These are phyloP conservation scores for Morella rubra DNA, from an alignment of 306 rosid genomes.

Conservation along the genomic window DNA sequence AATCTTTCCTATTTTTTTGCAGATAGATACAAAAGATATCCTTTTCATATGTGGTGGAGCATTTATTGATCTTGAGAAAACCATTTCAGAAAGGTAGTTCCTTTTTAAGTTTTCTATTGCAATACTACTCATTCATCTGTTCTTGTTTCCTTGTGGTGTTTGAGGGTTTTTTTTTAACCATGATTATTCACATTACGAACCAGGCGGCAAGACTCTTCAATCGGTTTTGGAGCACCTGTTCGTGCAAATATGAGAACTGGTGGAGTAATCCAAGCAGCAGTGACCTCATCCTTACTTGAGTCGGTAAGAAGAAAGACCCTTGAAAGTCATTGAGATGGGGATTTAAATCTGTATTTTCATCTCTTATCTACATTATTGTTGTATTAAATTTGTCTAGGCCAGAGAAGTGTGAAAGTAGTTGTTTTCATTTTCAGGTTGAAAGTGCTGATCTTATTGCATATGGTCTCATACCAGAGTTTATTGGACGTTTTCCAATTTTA, in stretches of 20 bases:
- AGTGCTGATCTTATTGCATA: constrained; percentile 94
- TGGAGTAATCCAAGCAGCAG: constrained; percentile 56
- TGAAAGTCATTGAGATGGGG: constrained; percentile 16
- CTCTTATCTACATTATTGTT: neutral
- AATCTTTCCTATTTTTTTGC: constrained; percentile 31
- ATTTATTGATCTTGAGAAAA: constrained; percentile 91
- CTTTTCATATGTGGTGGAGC: constrained; percentile 98
- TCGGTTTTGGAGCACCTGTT: constrained; percentile 95
- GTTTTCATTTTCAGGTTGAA: constrained; percentile 70
- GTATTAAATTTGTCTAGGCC: neutral
- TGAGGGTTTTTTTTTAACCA: neutral
- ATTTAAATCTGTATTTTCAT: neutral
- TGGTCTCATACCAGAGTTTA: constrained; percentile 98
- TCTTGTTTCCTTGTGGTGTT: constrained; percentile 4
- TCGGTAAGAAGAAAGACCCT: constrained; percentile 50
- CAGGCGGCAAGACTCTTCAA: constrained; percentile 97
- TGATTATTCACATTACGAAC: constrained; percentile 30
- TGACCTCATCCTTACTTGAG: constrained; percentile 87
- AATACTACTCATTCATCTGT: constrained; percentile 8
- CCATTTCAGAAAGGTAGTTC: constrained; percentile 90
- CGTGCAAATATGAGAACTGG: constrained; percentile 90
- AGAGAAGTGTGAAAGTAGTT: constrained; percentile 28
- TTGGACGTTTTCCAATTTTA: constrained; percentile 93
- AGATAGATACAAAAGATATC: constrained; percentile 94
- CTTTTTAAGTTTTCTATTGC: constrained; percentile 13